These are phyloP conservation scores for Metarhizium humberi DNA, from an alignment of 2,329 filamentous ascomycete genomes.

Conservation along the genomic window DNA sequence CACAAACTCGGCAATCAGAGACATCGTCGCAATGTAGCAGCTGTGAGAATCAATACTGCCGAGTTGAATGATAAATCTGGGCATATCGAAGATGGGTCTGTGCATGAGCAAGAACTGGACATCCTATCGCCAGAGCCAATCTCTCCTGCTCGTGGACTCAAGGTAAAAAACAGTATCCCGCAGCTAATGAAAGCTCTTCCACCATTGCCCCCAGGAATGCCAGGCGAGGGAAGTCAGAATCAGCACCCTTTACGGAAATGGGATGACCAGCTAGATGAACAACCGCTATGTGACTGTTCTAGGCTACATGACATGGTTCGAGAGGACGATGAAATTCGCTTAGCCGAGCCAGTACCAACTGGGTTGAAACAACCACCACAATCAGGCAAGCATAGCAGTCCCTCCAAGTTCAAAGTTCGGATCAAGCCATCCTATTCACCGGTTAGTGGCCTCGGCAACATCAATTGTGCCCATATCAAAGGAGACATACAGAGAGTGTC, in stretches of 20 bases:
- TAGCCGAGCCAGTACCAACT: not conserved
- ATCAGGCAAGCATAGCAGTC: constrained; percentile 4
- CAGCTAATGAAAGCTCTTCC: constrained; percentile 44
- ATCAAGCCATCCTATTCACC: constrained; percentile 13
- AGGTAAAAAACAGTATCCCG: constrained; percentile 39
- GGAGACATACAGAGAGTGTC: not conserved
- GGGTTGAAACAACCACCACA: not conserved
- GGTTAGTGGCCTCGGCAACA: not conserved
- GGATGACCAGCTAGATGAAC: not conserved
- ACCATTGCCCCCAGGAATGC: constrained; percentile 27
- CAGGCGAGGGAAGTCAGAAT: constrained; percentile 1
- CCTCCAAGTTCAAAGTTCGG: constrained; percentile 20
- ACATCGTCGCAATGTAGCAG: constrained; percentile 18
- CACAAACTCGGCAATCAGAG: constrained; percentile 1
- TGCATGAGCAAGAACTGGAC: constrained; percentile 13
- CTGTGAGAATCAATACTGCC: constrained; percentile 11
- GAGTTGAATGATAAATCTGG: constrained; percentile 5
- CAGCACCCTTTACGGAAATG: not conserved
- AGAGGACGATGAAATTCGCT: not conserved
- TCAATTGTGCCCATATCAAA: not conserved
- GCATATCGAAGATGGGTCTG: constrained; percentile 1
- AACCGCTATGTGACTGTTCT: not conserved
- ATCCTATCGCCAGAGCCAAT: constrained; percentile 39
- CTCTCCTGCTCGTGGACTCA: constrained; percentile 34
- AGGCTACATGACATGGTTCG: not conserved